These are phyloP conservation scores for Dentipellis fragilis DNA, from an alignment of 768 basidiomycete species.

Conservation along the genomic window DNA sequence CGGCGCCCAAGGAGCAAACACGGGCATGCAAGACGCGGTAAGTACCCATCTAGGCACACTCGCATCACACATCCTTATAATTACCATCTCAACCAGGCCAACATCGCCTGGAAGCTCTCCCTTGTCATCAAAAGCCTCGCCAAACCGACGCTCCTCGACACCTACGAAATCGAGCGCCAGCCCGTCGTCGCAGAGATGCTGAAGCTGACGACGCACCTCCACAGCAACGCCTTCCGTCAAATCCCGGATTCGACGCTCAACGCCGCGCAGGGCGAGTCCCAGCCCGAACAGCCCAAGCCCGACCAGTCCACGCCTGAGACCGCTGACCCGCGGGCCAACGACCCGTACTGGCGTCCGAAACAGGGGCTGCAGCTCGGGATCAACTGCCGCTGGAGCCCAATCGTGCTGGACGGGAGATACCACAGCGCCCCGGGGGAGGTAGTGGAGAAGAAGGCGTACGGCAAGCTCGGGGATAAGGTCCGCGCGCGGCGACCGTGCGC, in stretches of 20 bases:
- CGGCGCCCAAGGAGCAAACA: constrained; percentile 26
- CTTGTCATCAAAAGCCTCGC: constrained; percentile 20
- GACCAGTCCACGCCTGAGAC: too few relatives aligned
- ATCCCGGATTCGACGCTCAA: constrained; percentile 15
- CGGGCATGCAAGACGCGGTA: constrained; percentile 19
- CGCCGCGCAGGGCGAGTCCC: not conserved
- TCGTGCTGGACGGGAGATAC: constrained; percentile 30
- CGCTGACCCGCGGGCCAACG: not conserved
- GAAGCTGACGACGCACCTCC: constrained; percentile 26
- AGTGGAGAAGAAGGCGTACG: constrained; percentile 15
- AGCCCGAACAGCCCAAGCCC: too few relatives aligned
- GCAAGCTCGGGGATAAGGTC: constrained; percentile 13
- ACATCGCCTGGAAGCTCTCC: constrained; percentile 22
- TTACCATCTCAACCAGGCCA: constrained; percentile 12
- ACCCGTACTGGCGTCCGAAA: constrained; percentile 3
- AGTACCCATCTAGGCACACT: not conserved
- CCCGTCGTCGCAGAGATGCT: constrained; percentile 22
- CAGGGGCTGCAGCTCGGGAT: constrained; percentile 34
- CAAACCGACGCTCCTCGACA: constrained; percentile 16
- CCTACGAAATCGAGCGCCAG: constrained; percentile 21
- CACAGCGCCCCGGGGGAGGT: too few relatives aligned
- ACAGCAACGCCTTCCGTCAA: constrained; percentile 7
- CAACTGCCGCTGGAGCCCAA: constrained; percentile 42
- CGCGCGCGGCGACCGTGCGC: constrained; percentile 36
- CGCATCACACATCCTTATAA: not conserved